These are phyloP conservation scores for Phaseolus coccineus DNA, from an alignment of 331 rosid genomes.

Conservation along the genomic window DNA sequence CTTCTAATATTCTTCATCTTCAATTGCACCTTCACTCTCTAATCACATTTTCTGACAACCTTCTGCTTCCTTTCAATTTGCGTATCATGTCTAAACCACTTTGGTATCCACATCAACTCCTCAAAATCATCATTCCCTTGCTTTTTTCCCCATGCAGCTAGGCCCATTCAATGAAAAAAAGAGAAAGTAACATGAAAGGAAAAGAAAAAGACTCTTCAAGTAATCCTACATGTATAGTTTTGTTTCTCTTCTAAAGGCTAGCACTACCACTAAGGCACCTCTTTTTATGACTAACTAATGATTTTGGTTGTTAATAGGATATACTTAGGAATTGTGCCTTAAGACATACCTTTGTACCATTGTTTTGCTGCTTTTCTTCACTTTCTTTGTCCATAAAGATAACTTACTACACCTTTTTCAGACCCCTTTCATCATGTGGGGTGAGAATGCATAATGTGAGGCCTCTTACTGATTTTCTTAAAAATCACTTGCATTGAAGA, in stretches of 20 bases:
- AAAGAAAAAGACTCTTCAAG: conserved; percentile 21
- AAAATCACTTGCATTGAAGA: neutral
- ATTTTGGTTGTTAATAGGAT: conserved; percentile 35
- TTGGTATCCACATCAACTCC: conserved; percentile 30
- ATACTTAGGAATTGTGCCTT: conserved; percentile 28
- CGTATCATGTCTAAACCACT: conserved; percentile 3
- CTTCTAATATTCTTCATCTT: conserved; percentile 23
- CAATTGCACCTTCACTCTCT: neutral
- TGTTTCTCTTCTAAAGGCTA: neutral
- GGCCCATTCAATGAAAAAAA: conserved; percentile 38
- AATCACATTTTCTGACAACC: conserved; percentile 6
- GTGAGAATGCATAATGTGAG: conserved; percentile 10
- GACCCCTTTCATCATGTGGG: conserved; percentile 28
- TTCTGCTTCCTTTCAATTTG: conserved; percentile 31
- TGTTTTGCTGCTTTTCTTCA: conserved; percentile 20
- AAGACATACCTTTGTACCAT: conserved; percentile 21
- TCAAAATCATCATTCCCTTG: conserved; percentile 42
- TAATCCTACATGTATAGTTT: neutral
- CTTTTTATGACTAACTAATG: conserved; percentile 23
- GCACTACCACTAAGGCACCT: conserved; percentile 7
- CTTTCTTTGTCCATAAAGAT: conserved; percentile 33
- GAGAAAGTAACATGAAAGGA: neutral
- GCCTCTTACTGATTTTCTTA: neutral
- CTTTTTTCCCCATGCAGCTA: neutral
- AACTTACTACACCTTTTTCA: conserved; percentile 1